These are phyloP conservation scores for Venturia aucupariae DNA, from an alignment of 2,329 filamentous ascomycete species.

Conservation along the genomic window DNA sequence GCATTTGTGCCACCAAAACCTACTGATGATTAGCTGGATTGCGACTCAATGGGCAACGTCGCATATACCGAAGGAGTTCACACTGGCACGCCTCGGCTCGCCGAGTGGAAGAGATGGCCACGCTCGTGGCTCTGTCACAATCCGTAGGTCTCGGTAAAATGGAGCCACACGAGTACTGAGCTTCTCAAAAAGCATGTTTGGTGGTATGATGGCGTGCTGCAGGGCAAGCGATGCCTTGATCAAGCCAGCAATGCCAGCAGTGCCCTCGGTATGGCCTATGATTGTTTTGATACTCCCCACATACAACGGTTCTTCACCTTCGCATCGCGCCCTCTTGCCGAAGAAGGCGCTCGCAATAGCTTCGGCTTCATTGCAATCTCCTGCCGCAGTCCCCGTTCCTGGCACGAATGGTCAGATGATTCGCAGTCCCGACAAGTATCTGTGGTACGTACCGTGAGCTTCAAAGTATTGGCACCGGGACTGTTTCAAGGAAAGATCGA, in stretches of 20 bases:
- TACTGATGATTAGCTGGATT: not conserved
- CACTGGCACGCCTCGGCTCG: not conserved
- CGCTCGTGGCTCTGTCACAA: conserved; percentile 14
- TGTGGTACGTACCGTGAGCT: conserved; percentile 23
- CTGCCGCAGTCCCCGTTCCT: conserved; percentile 47
- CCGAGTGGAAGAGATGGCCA: conserved; percentile 18
- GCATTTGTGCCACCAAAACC: conserved; percentile 22
- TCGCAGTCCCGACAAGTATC: not conserved
- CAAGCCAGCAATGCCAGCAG: conserved; percentile 20
- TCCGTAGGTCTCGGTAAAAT: conserved; percentile 15
- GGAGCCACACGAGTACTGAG: not conserved
- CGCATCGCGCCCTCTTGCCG: not conserved
- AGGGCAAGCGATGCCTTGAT: conserved; percentile 23
- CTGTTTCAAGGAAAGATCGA: conserved; percentile 21
- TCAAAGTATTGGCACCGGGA: conserved; percentile 27
- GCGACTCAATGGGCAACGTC: not conserved
- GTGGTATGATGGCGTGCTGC: conserved; percentile 19
- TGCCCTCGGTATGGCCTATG: conserved; percentile 25
- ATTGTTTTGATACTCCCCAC: conserved; percentile 22
- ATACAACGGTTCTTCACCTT: conserved; percentile 19
- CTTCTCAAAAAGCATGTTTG: conserved; percentile 11
- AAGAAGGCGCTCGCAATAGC: conserved; percentile 14
- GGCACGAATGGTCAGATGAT: not conserved
- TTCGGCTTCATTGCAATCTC: conserved; percentile 32
- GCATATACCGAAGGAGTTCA: conserved; percentile 16